Conservation (phyloP, 1,284 basidiomycete species). For the Neolentinus lepideus region DNA sequence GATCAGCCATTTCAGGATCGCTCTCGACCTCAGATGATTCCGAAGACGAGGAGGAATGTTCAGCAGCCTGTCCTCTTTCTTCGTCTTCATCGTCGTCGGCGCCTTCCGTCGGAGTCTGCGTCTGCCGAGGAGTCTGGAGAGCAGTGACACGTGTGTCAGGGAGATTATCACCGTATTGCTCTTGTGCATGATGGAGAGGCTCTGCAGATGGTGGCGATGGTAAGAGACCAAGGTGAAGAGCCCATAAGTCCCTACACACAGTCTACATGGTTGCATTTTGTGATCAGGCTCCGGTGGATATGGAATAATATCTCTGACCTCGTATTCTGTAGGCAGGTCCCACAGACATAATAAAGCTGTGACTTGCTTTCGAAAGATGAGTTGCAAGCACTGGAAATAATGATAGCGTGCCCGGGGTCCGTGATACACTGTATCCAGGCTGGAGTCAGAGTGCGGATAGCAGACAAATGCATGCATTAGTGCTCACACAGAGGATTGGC, state of each 20-base stretch:
- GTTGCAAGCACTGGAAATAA: constrained; percentile 77
- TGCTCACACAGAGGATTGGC: constrained; percentile 51
- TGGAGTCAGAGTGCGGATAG: not conserved
- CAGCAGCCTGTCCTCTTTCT: not conserved
- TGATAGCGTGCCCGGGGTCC: constrained; percentile 69
- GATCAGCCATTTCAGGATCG: constrained; percentile 38
- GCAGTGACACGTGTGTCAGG: not conserved
- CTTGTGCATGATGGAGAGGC: constrained; percentile 41
- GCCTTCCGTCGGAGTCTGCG: constrained; percentile 5
- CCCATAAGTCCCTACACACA: constrained; percentile 79
- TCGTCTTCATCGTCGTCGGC: not conserved
- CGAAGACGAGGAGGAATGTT: constrained; percentile 7
- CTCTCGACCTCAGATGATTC: constrained; percentile 4
- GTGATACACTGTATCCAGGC: constrained; percentile 60
- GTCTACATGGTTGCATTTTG: constrained; percentile 32
- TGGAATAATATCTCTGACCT: constrained; percentile 40
- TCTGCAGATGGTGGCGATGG: constrained; percentile 54
- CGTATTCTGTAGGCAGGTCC: constrained; percentile 72
- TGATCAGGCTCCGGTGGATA: not conserved
- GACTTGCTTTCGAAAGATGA: constrained; percentile 72
- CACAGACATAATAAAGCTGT: constrained; percentile 56
- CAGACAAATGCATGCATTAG: constrained; percentile 5
- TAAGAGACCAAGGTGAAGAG: constrained; percentile 62
- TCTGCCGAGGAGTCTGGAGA: not conserved
- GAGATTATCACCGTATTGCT: constrained; percentile 12